A percentile compares a stretch with the other conserved stretches of the same genome.
Conservation (phyloP, 148 eudicot genomes). For the Salicornia ramosissima region DNA sequence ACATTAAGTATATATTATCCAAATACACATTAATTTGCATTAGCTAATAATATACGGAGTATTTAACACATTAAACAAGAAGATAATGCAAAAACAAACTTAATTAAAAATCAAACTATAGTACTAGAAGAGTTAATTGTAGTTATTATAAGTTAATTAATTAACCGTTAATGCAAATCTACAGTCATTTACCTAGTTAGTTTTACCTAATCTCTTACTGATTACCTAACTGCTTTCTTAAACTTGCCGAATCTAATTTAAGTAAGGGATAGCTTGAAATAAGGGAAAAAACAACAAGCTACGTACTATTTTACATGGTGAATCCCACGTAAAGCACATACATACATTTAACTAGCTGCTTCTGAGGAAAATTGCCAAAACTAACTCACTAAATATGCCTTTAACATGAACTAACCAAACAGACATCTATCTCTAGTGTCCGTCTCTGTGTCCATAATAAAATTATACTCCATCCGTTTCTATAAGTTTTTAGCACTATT, state of each 20-base stretch:
- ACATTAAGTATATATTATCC: too few relatives aligned
- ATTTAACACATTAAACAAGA: too few relatives aligned
- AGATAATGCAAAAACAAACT: not conserved
- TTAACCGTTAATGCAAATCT: not conserved
- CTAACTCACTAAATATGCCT: not conserved
- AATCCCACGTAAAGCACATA: not conserved
- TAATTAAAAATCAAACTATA: not conserved
- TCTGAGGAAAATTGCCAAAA: constrained; percentile 4
- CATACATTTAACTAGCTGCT: not conserved
- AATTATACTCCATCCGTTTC: too few relatives aligned
- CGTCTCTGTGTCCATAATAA: too few relatives aligned
- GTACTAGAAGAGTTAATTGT: not conserved
- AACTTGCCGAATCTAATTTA: not conserved
- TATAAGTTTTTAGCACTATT: too few relatives aligned
- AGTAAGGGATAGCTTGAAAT: not conserved
- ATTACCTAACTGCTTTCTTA: constrained; percentile 10
- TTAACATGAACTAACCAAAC: not conserved
- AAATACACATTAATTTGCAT: too few relatives aligned
- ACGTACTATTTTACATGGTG: not conserved
- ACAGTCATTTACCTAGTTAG: not conserved
- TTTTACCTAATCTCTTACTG: not conserved
- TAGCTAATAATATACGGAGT: too few relatives aligned
- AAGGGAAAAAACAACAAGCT: too few relatives aligned
- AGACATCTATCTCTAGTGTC: too few relatives aligned
- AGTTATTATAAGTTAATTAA: not conserved